Conservation (phyloP, 768 basidiomycete genomes). For the Leccinum truebloodii region DNA sequence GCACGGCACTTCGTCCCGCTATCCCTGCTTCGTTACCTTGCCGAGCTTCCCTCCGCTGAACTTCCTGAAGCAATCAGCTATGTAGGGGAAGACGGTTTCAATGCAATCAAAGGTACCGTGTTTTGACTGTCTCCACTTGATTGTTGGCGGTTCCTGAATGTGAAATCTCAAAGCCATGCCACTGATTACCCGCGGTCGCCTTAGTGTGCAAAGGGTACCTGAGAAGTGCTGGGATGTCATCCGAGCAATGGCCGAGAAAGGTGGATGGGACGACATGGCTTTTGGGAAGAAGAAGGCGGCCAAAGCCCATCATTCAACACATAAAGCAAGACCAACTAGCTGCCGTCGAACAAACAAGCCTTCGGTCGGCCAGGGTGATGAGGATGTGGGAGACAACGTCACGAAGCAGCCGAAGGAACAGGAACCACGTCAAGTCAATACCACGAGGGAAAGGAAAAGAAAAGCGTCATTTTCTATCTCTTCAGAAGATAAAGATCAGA, state of each 20-base stretch:
- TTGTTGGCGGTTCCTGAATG: slow-evolving; percentile 6
- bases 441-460: slow-evolving; percentile 26
- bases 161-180: slow-evolving; percentile 59
- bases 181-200: slow-evolving; percentile 74
- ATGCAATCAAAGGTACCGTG: slow-evolving; percentile 61
- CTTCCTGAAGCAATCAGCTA: slow-evolving; percentile 63
- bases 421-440: neutral
- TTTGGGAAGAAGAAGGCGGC: slow-evolving; percentile 38
- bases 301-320: slow-evolving; percentile 1
- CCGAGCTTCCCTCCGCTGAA: slow-evolving; percentile 37
- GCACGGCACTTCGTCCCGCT: slow-evolving; percentile 77
- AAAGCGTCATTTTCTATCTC: slow-evolving; percentile 9
- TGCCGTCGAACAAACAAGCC: slow-evolving; percentile 1
- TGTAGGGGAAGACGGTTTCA: slow-evolving; percentile 59
- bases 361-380: neutral
- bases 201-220: slow-evolving; percentile 85
- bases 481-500: slow-evolving; percentile 6
- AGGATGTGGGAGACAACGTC: slow-evolving; percentile 9
- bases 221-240: slow-evolving; percentile 67
- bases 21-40: slow-evolving; percentile 67
- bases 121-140: slow-evolving; percentile 4
- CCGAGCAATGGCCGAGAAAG: slow-evolving; percentile 58
- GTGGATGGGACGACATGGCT: slow-evolving; percentile 72
- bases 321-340: slow-evolving; percentile 1
- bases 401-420: neutral